A percentile compares a stretch with the other conserved stretches of the same genome.
Evolutionary conservation across 306 rosid genomes (phyloP).

Genomic region (Cucumis cinereus): DNA sequence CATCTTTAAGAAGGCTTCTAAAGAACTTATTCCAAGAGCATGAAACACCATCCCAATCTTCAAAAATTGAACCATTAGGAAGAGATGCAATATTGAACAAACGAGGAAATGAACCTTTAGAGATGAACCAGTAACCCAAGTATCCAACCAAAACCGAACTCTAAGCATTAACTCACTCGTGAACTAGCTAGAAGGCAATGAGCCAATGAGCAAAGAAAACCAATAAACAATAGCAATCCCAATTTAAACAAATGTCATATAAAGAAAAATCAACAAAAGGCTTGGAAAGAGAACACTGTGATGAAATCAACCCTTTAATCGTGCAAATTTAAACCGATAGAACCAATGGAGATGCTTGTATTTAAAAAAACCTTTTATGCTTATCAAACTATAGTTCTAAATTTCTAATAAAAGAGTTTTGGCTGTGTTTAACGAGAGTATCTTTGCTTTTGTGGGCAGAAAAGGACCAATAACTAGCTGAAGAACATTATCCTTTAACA

Average conservation of each 20-base stretch:
- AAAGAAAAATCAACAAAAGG: not conserved
- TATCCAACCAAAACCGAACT: too few species aligned
- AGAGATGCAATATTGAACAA: too few species aligned
- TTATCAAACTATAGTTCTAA: too few species aligned
- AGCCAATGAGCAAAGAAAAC: too few species aligned
- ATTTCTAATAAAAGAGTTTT: not conserved
- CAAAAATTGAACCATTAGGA: too few species aligned
- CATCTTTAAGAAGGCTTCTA: too few species aligned
- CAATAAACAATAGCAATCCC: not conserved
- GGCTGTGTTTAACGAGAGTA: not conserved
- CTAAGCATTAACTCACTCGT: too few species aligned
- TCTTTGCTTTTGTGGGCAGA: not conserved
- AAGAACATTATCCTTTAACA: not conserved
- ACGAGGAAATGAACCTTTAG: too few species aligned
- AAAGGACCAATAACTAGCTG: not conserved
- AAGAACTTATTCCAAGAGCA: too few species aligned
- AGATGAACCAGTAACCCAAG: too few species aligned
- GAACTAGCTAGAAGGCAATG: not conserved
- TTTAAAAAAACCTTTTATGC: too few species aligned
- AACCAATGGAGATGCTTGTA: not conserved
- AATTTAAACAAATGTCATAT: not conserved
- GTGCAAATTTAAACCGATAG: not conserved
- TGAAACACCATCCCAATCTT: too few species aligned
- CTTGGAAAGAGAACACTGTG: not conserved
- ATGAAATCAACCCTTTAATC: not conserved